phyloP scores from a whole-genome alignment of 176 grass and related monocot species.

The Canna indica region DNA sequence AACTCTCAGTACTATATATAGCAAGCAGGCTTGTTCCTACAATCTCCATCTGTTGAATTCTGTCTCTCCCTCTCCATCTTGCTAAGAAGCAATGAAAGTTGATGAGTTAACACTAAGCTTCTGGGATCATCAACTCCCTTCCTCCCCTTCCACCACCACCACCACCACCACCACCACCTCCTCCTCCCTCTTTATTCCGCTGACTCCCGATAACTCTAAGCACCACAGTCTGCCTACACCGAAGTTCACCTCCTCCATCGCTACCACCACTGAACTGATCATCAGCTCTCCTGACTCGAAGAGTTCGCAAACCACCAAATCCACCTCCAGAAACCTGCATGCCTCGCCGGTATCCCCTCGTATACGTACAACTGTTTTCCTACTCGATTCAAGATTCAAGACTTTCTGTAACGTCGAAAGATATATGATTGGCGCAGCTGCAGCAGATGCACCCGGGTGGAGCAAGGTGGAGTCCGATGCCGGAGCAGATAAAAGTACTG shows the following conservation, averaged over 20 bases:
- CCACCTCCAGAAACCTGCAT: background rate
- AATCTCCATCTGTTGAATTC: background rate
- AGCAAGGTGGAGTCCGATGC: conserved; percentile 79
- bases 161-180: conserved; percentile 15
- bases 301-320: background rate
- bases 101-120: conserved; percentile 29
- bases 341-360: conserved; percentile 15
- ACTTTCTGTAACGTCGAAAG: background rate
- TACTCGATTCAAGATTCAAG: too few relatives aligned
- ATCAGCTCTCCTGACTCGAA: background rate
- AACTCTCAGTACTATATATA: too few relatives aligned
- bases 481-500: conserved; percentile 77
- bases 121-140: conserved; percentile 26
- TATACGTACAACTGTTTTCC: too few relatives aligned
- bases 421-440: too few relatives aligned
- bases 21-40: background rate
- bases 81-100: conserved; percentile 37
- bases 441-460: conserved; percentile 33
- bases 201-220: too few relatives aligned
- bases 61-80: background rate
- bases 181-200: conserved; percentile 4
- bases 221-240: too few relatives aligned
- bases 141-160: background rate
- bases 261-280: too few relatives aligned
- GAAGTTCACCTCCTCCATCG: too few relatives aligned